These are phyloP conservation scores for Sclerospora graminicola DNA, from an alignment of 352 stramenopile genomes.

Conservation along the genomic window DNA sequence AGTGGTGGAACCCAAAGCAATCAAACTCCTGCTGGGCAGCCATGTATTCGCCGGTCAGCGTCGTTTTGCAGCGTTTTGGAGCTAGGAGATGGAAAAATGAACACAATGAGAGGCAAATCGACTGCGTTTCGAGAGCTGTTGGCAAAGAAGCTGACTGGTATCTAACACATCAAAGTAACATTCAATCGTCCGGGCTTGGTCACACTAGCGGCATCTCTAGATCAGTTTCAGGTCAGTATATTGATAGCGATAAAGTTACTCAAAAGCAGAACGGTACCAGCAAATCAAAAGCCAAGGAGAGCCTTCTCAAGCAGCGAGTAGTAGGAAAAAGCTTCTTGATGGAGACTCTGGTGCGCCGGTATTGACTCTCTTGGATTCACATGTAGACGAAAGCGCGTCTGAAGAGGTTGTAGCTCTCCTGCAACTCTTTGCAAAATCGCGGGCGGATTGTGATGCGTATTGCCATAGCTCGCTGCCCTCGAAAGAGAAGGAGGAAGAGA, in stretches of 20 bases:
- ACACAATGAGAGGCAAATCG: conserved; percentile 29
- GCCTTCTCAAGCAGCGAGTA: background rate
- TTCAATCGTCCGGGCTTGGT: conserved; percentile 1
- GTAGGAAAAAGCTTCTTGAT: conserved; percentile 10
- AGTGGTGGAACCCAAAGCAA: conserved; percentile 15
- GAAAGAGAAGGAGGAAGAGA: conserved; percentile 69
- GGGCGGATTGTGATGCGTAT: conserved; percentile 59
- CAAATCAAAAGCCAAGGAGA: conserved; percentile 9
- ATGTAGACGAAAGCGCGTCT: conserved; percentile 9
- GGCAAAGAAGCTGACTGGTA: conserved; percentile 32
- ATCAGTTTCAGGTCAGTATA: conserved; percentile 16
- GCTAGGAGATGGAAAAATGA: conserved; percentile 24
- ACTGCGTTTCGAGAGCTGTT: conserved; percentile 45
- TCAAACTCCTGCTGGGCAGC: conserved; percentile 14
- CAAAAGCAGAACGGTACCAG: conserved; percentile 7
- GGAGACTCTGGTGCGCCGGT: conserved; percentile 2
- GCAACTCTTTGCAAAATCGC: conserved; percentile 55
- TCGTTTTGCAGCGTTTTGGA: conserved; percentile 70
- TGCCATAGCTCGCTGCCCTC: conserved; percentile 49
- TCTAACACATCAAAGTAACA: conserved; percentile 13
- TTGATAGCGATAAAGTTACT: conserved; percentile 14
- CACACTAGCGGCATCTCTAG: conserved; percentile 11
- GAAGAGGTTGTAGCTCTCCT: conserved; percentile 52
- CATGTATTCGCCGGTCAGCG: conserved; percentile 43
- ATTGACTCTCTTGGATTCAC: background rate